Conservation (phyloP, 768 basidiomycete species). For the Udeniomyces megalosporus region DNA sequence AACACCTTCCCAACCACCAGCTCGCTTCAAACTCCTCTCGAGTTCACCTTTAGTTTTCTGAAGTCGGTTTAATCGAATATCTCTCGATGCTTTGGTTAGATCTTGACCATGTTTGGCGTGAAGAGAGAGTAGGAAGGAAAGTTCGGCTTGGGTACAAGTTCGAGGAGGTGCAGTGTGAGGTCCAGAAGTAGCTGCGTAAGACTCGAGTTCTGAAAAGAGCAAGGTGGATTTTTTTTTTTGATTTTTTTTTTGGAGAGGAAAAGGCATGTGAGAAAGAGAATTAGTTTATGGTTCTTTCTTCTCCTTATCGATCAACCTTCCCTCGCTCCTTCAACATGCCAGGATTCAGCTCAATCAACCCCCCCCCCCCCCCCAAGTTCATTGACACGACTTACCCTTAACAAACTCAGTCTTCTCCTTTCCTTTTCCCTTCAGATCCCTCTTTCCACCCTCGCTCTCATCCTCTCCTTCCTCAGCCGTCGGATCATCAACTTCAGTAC, state of each 20-base stretch:
- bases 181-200: constrained; percentile 34
- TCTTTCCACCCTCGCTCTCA: constrained; percentile 8
- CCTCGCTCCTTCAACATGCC: no score
- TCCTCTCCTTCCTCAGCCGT: constrained; percentile 23
- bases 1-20: constrained; percentile 13
- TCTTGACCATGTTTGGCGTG: constrained; percentile 56
- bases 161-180: constrained; percentile 30
- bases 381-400: not conserved
- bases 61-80: constrained; percentile 59
- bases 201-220: constrained; percentile 42
- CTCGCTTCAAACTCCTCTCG: constrained; percentile 13
- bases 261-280: not conserved
- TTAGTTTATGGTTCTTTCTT: no score
- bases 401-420: constrained; percentile 18
- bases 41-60: constrained; percentile 75
- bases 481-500: constrained; percentile 41
- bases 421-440: constrained; percentile 14
- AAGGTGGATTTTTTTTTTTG: no score
- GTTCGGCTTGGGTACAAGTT: constrained; percentile 51
- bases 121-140: constrained; percentile 47
- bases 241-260: no score
- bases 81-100: constrained; percentile 57
- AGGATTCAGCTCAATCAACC: no score
- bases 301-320: no score
- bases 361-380: not conserved